These are phyloP conservation scores for Plantago major DNA, from an alignment of 257 asterid species.

Conservation along the genomic window DNA sequence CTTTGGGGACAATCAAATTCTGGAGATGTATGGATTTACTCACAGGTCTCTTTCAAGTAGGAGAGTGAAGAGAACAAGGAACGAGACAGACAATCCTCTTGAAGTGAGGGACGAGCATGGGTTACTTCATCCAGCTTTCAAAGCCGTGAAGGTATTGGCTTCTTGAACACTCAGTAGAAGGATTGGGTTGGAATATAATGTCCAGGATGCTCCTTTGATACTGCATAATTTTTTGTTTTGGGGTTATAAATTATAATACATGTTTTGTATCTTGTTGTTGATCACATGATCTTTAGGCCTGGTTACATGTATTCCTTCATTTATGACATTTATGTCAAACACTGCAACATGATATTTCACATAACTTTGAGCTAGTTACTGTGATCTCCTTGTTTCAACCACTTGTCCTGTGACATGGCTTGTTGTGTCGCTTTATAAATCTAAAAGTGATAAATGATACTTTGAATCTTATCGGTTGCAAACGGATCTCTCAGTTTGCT, in stretches of 20 bases:
- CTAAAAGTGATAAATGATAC: neutral
- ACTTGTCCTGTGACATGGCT: conserved; percentile 2
- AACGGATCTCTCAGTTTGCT: neutral
- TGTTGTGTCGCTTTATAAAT: neutral
- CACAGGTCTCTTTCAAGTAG: conserved; percentile 62
- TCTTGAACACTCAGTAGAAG: conserved; percentile 19
- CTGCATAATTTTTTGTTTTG: neutral
- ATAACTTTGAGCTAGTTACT: conserved; percentile 14
- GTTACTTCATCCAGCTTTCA: conserved; percentile 71
- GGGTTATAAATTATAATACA: conserved; percentile 23
- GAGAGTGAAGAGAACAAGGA: conserved; percentile 57
- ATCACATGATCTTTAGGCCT: conserved; percentile 18
- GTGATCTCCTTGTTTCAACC: conserved; percentile 7
- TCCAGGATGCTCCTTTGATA: conserved; percentile 8
- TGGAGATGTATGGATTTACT: conserved; percentile 78
- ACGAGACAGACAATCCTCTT: conserved; percentile 73
- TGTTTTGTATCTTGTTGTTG: conserved; percentile 26
- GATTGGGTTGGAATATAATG: conserved; percentile 21
- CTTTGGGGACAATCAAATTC: conserved; percentile 80
- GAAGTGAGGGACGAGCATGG: conserved; percentile 58
- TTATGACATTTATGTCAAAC: conserved; percentile 23
- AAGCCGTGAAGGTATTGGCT: conserved; percentile 45
- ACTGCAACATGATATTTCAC: conserved; percentile 25
- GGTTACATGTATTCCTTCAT: conserved; percentile 35
- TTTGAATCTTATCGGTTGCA: neutral